These are phyloP conservation scores for Claviceps cyperi DNA, from an alignment of 2,329 filamentous ascomycete genomes.

Conservation along the genomic window DNA sequence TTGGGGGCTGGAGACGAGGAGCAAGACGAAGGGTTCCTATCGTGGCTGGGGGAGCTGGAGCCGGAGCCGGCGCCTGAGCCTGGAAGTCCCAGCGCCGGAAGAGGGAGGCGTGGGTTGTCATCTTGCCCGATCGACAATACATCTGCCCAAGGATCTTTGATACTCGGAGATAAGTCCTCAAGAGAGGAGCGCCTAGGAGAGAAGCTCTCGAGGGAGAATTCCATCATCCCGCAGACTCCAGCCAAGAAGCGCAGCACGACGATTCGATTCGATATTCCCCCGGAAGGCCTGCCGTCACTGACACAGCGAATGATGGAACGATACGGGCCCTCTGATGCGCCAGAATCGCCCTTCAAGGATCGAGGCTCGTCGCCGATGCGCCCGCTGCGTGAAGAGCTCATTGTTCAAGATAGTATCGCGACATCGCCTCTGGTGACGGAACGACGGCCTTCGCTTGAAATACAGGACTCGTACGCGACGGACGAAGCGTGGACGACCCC, in stretches of 20 bases:
- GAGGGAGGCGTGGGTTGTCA: constrained; percentile 1
- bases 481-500: constrained; percentile 19
- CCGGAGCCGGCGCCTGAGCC: constrained; percentile 4
- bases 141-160: background rate
- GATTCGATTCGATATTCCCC: constrained; percentile 27
- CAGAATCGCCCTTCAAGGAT: constrained; percentile 24
- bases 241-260: constrained; percentile 13
- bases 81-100: constrained; percentile 14
- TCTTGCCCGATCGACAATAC: background rate
- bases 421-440: constrained; percentile 9
- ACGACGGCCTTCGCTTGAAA: constrained; percentile 18
- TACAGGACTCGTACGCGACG: constrained; percentile 31
- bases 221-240: constrained; percentile 29
- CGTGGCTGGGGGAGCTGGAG: constrained; percentile 15
- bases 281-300: constrained; percentile 23
- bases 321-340: constrained; percentile 20
- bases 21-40: constrained; percentile 16
- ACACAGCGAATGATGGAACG: constrained; percentile 25
- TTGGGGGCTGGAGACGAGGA: constrained; percentile 9
- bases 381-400: constrained; percentile 10
- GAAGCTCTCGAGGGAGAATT: constrained; percentile 15
- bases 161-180: background rate
- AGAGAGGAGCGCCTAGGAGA: constrained; percentile 12
- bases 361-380: constrained; percentile 15
- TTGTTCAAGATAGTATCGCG: constrained; percentile 7